These are phyloP conservation scores for Gilbertella persicaria DNA, from an alignment of 371 early-diverging fungal genomes.

Conservation along the genomic window DNA sequence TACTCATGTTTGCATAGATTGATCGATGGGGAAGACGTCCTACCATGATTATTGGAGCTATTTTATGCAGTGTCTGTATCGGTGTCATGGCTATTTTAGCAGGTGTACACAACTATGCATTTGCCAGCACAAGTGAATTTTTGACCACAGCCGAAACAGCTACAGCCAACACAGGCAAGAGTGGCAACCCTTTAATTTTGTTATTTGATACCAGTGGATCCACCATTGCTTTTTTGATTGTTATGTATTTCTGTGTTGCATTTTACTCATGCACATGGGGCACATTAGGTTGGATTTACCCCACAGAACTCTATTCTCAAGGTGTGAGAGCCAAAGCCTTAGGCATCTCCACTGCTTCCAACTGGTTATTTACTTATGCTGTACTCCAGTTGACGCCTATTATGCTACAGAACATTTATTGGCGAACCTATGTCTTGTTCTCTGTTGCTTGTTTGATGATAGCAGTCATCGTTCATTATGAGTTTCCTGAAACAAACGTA, in stretches of 20 bases:
- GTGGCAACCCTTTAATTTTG: slow-evolving; percentile 27
- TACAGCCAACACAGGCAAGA: slow-evolving; percentile 10
- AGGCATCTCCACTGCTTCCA: slow-evolving; percentile 84
- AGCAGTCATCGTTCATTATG: slow-evolving; percentile 60
- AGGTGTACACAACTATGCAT: slow-evolving; percentile 42
- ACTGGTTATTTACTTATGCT: slow-evolving; percentile 84
- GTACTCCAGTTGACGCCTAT: slow-evolving; percentile 67
- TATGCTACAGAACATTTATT: slow-evolving; percentile 62
- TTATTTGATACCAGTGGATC: slow-evolving; percentile 35
- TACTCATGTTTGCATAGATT: slow-evolving; percentile 56
- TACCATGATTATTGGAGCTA: slow-evolving; percentile 57
- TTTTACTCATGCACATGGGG: slow-evolving; percentile 90
- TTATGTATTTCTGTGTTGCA: slow-evolving; percentile 74
- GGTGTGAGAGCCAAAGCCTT: slow-evolving; percentile 82
- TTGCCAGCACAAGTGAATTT: slow-evolving; percentile 16
- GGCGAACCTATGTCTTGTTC: slow-evolving; percentile 69
- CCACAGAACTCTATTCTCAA: slow-evolving; percentile 85
- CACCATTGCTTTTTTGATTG: slow-evolving; percentile 62
- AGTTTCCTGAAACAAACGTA: slow-evolving; percentile 87
- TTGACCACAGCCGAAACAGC: slow-evolving; percentile 10
- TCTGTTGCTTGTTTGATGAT: slow-evolving; percentile 60
- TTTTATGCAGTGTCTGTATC: slow-evolving; percentile 45
- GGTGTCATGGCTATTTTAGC: slow-evolving; percentile 55
- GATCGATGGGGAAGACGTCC: slow-evolving; percentile 72
- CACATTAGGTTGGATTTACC: slow-evolving; percentile 92